Conservation (phyloP, 2,329 filamentous ascomycete genomes). For the Bipolaris oryzae region DNA sequence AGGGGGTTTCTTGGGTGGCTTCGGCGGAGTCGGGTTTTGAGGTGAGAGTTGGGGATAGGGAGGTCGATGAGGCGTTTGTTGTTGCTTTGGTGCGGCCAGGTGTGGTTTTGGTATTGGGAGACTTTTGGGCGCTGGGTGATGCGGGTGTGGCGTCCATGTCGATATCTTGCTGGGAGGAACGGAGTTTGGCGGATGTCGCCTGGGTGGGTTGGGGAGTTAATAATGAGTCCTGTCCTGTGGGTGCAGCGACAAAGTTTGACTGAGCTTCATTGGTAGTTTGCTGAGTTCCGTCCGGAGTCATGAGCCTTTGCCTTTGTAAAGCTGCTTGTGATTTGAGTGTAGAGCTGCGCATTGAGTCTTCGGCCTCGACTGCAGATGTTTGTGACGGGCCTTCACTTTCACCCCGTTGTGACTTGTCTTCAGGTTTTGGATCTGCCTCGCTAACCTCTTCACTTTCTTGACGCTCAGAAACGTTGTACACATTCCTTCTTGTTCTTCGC, state of each 20-base stretch:
- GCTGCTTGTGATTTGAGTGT: conserved; percentile 18
- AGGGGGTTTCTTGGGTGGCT: conserved; percentile 24
- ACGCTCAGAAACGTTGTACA: conserved; percentile 13
- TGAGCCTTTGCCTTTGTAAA: conserved; percentile 22
- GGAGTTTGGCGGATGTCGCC: conserved; percentile 25
- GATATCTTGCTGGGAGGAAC: conserved; percentile 29
- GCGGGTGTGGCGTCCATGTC: conserved; percentile 9
- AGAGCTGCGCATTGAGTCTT: conserved; percentile 4
- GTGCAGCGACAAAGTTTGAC: conserved; percentile 4
- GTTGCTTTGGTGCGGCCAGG: conserved; percentile 19
- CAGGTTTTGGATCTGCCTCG: conserved; percentile 6
- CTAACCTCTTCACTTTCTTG: conserved; percentile 1
- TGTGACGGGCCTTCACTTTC: conserved; percentile 19
- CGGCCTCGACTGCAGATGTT: conserved; percentile 3
- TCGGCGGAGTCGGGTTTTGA: conserved; percentile 24
- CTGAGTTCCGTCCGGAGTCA: conserved; percentile 41
- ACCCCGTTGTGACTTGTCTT: conserved; percentile 10
- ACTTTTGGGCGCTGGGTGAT: conserved; percentile 2
- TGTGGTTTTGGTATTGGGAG: conserved; percentile 11
- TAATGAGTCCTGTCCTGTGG: conserved; percentile 35
- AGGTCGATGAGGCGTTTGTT: conserved; percentile 16
- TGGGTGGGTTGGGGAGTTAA: conserved; percentile 50
- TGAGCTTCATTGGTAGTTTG: conserved; percentile 33
- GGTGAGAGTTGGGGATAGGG: conserved; percentile 13
- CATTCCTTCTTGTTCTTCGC: conserved; percentile 20